These are phyloP conservation scores for Fusarium falciforme DNA, from an alignment of 2,329 filamentous ascomycete genomes.

Conservation along the genomic window DNA sequence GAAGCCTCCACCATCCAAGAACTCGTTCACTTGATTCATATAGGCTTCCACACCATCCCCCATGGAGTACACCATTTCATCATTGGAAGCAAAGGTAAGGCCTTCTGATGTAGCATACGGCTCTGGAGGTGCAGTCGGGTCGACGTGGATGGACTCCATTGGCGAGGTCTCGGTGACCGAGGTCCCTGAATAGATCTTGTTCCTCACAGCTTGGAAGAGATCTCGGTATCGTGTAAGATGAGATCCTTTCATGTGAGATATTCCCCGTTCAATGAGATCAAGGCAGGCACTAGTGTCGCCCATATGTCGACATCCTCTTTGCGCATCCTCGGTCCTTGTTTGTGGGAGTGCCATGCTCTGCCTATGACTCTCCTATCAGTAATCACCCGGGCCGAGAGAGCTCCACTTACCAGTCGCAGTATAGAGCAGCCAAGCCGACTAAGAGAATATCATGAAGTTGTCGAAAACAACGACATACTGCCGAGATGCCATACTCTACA, in stretches of 20 bases:
- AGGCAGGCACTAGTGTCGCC: conserved; percentile 4
- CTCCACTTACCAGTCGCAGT: not conserved
- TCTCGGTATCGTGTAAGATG: not conserved
- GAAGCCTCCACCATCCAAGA: conserved; percentile 14
- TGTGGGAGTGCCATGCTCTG: not conserved
- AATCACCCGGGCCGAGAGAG: too few species aligned
- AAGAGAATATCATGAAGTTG: not conserved
- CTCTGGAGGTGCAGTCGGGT: not conserved
- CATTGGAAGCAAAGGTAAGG: not conserved
- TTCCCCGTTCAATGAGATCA: not conserved
- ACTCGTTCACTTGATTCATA: conserved; percentile 15
- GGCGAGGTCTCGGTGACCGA: not conserved
- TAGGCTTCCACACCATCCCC: conserved; percentile 16
- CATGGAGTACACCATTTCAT: not conserved
- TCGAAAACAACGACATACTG: not conserved
- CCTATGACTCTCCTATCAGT: not conserved
- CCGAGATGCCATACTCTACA: not conserved
- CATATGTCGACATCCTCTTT: not conserved
- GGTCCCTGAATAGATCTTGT: not conserved
- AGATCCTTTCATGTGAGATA: not conserved
- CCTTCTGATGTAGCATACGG: not conserved
- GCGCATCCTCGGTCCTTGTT: not conserved
- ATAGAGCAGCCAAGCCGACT: not conserved
- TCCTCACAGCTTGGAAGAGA: not conserved
- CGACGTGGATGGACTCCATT: not conserved